Percentiles rank a stretch among this genome's conserved stretches.
Conservation (phyloP, 805 yeast genomes). For the Jamesozyma piceae region DNA sequence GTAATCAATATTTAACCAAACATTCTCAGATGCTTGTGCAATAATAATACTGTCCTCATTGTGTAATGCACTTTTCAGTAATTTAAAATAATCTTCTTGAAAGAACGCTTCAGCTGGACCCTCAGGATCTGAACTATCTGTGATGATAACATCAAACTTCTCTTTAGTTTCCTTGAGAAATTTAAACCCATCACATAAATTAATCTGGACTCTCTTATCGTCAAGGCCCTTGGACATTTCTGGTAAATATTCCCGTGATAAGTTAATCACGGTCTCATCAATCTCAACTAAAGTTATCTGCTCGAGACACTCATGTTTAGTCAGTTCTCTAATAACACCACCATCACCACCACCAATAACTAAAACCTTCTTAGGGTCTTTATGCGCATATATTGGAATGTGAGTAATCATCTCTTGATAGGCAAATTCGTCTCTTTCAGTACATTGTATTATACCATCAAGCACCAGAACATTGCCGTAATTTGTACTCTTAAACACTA, state of each 20-base stretch:
- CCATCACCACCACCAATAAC: slow-evolving; percentile 97
- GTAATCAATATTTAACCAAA: slow-evolving; percentile 59
- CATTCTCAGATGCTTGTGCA: slow-evolving; percentile 69
- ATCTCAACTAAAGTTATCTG: slow-evolving; percentile 76
- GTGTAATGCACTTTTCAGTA: slow-evolving; percentile 54
- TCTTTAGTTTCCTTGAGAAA: slow-evolving; percentile 42
- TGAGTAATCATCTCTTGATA: slow-evolving; percentile 90
- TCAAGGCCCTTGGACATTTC: slow-evolving; percentile 60
- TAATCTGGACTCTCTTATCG: slow-evolving; percentile 57
- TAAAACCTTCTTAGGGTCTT: slow-evolving; percentile 61
- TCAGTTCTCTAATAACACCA: slow-evolving; percentile 82
- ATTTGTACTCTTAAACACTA: slow-evolving; percentile 63
- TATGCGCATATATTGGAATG: slow-evolving; percentile 70
- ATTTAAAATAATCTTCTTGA: slow-evolving; percentile 63
- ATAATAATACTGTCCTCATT: slow-evolving; percentile 55
- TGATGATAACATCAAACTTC: slow-evolving; percentile 73
- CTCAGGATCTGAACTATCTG: slow-evolving; percentile 91
- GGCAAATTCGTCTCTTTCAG: slow-evolving; percentile 88
- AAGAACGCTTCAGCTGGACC: slow-evolving; percentile 91
- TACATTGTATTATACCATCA: slow-evolving; percentile 85
- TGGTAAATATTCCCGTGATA: slow-evolving; percentile 66
- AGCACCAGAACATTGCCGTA: slow-evolving; percentile 85
- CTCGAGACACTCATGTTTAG: slow-evolving; percentile 61
- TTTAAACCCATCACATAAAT: slow-evolving; percentile 77
- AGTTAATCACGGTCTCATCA: slow-evolving; percentile 69